Evolutionary conservation across 2,329 filamentous ascomycete genomes (phyloP).

Genomic region (Alternaria ethzedia): DNA sequence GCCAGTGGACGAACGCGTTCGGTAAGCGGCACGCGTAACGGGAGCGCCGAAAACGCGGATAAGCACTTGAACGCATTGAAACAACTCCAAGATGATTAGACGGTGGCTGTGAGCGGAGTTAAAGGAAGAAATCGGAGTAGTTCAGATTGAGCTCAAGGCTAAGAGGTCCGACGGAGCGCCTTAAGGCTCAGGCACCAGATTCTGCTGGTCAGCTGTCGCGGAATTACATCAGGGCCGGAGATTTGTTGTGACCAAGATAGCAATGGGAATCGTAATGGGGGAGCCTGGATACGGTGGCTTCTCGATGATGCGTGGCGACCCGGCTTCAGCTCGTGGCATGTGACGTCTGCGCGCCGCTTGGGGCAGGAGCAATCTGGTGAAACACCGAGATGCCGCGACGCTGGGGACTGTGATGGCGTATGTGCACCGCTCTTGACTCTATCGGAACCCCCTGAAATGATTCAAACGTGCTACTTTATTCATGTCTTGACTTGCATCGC

Average conservation of each 20-base stretch:
- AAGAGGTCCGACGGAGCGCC: constrained; percentile 22
- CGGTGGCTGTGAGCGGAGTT: constrained; percentile 31
- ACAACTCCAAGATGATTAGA: constrained; percentile 33
- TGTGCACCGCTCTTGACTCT: not conserved
- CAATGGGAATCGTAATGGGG: constrained; percentile 14
- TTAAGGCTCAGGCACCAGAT: constrained; percentile 28
- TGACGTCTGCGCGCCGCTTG: constrained; percentile 20
- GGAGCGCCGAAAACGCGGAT: constrained; percentile 21
- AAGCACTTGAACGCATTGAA: constrained; percentile 21
- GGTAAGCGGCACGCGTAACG: constrained; percentile 26
- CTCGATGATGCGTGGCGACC: constrained; percentile 9
- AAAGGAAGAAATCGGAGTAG: constrained; percentile 37
- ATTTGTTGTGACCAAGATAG: constrained; percentile 24
- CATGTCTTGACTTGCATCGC: not conserved
- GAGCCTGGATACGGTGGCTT: constrained; percentile 30
- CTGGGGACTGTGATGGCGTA: not conserved
- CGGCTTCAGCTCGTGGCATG: constrained; percentile 32
- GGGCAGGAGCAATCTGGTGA: constrained; percentile 16
- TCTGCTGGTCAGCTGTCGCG: constrained; percentile 41
- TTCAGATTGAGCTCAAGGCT: constrained; percentile 18
- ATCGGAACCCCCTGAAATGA: not conserved
- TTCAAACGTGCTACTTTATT: not conserved
- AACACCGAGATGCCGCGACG: constrained; percentile 25
- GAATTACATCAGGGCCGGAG: constrained; percentile 29
- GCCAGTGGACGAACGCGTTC: constrained; percentile 32